Conservation (phyloP, 2,329 filamentous ascomycete species). For the Diaporthe ilicicola region DNA sequence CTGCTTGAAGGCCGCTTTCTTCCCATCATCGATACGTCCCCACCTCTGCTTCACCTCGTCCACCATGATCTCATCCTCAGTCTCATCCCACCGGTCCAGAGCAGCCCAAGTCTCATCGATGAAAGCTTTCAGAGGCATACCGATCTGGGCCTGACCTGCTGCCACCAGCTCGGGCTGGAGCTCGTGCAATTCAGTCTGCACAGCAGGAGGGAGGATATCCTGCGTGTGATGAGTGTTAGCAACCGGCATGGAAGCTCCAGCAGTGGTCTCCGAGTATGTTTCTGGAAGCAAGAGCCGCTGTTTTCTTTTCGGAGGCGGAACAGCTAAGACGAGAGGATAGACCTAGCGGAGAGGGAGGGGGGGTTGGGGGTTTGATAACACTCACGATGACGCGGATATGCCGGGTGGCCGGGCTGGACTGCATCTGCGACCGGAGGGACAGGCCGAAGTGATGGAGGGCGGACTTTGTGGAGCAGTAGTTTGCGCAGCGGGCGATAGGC, state of each 20-base stretch:
- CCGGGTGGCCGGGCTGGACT: conserved; percentile 38
- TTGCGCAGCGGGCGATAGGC: conserved; percentile 54
- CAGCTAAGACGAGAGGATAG: neutral
- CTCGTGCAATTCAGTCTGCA: conserved; percentile 59
- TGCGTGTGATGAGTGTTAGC: neutral
- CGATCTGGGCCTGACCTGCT: conserved; percentile 41
- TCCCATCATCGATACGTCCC: conserved; percentile 35
- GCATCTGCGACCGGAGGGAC: conserved; percentile 41
- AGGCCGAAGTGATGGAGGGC: conserved; percentile 57
- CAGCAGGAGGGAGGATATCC: conserved; percentile 56
- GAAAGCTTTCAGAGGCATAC: conserved; percentile 42
- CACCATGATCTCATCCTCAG: conserved; percentile 43
- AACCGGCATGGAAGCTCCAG: too few relatives aligned
- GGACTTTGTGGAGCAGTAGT: conserved; percentile 63
- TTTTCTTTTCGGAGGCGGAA: too few relatives aligned
- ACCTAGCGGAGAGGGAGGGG: too few relatives aligned
- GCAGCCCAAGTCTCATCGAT: conserved; percentile 54
- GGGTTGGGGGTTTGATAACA: neutral
- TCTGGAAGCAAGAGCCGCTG: too few relatives aligned
- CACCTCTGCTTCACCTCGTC: conserved; percentile 26
- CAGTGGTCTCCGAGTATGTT: too few relatives aligned
- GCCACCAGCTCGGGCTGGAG: conserved; percentile 47
- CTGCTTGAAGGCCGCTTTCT: conserved; percentile 32
- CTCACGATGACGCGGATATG: conserved; percentile 51
- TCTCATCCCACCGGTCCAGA: conserved; percentile 50